Conservation (phyloP, 1,284 basidiomycete genomes). For the Fistulinella cinereoalba region DNA sequence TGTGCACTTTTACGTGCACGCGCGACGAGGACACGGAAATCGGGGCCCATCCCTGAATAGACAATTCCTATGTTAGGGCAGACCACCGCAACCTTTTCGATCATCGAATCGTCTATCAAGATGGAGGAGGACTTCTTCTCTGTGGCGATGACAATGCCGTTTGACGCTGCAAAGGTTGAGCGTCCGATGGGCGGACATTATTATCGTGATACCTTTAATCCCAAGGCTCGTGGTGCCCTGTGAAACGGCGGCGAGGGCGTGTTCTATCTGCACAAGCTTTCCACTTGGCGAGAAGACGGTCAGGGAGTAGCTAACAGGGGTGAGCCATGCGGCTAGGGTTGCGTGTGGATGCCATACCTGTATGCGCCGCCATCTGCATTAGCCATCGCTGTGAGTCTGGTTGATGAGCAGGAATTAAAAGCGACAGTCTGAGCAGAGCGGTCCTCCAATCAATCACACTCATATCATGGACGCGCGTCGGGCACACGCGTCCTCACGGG, state of each 20-base stretch:
- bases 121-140: slow-evolving; percentile 99
- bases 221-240: slow-evolving; percentile 96
- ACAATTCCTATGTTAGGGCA: slow-evolving; percentile 99
- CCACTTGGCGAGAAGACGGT: slow-evolving; percentile 99
- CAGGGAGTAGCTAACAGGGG: slow-evolving; percentile 81
- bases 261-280: slow-evolving; percentile 99
- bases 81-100: slow-evolving; percentile 95
- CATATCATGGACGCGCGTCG: slow-evolving; percentile 22
- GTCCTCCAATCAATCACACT: slow-evolving; percentile 8
- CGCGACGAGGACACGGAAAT: slow-evolving; percentile 92
- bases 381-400: slow-evolving; percentile 56
- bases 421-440: slow-evolving; percentile 19
- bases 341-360: slow-evolving; percentile 46
- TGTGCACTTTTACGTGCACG: slow-evolving; percentile 97
- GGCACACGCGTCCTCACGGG: slow-evolving; percentile 34
- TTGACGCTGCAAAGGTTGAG: slow-evolving; percentile 67
- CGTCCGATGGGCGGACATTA: slow-evolving; percentile 18
- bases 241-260: slow-evolving; percentile 96
- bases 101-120: slow-evolving; percentile 94
- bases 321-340: slow-evolving; percentile 20
- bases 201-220: slow-evolving; percentile 79
- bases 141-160: slow-evolving; percentile 98
- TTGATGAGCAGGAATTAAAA: slow-evolving; percentile 17
- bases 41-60: slow-evolving; percentile 99
- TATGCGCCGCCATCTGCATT: slow-evolving; percentile 78